Base-by-base conservation (phyloP, 148 eudicot species). In the Camellia lanceoleosa region DNA sequence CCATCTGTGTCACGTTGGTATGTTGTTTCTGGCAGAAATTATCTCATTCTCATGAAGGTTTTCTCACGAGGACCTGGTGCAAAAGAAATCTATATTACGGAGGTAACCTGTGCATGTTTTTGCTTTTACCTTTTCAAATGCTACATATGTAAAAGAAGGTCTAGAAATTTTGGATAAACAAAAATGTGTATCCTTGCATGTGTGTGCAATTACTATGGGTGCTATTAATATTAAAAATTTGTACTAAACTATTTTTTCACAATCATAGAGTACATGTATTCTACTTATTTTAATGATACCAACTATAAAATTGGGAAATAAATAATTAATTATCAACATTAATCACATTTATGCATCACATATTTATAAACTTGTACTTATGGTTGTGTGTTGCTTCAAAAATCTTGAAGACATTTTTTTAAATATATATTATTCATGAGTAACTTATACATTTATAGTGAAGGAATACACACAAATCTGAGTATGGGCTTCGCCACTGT, bases 1-100 rank as follows among this genome's bases (percentile, higher is more conserved):
- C 83, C 90, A 19, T 89, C 94, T 52, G 86, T 85, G 83, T 81
- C 91, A 77, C 87, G 94, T 77, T 94, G 98, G 98, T 91, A 89
- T 78, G 83, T 91, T 71, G 87, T 92, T 80, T 81, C 87, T 52
- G 91, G 92, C 76, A 83, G 88, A 73, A 86, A 76, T 63, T 94
- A 94, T 89, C 87, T 90, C 65, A 78, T 92, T 80, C 85, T 83
- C 52, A 67, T 86, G 80, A 92, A 89, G 84, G 95, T 90, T 77
- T 91, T 90, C 78, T 78, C 97, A 51, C 83, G 47, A 82, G 97
- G 90, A 70, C 89, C 88, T 8, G 85, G 47, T 77, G 90, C 89
- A 19, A 87, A 88, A 59, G 95, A 88, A 77, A 88, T 94, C 68
- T 87, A 82, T 86, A 79, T 87, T 20, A 91, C 98, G 3, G 89